These are phyloP conservation scores for Persicaria tinctoria DNA, from an alignment of 148 eudicot species.

Conservation along the genomic window DNA sequence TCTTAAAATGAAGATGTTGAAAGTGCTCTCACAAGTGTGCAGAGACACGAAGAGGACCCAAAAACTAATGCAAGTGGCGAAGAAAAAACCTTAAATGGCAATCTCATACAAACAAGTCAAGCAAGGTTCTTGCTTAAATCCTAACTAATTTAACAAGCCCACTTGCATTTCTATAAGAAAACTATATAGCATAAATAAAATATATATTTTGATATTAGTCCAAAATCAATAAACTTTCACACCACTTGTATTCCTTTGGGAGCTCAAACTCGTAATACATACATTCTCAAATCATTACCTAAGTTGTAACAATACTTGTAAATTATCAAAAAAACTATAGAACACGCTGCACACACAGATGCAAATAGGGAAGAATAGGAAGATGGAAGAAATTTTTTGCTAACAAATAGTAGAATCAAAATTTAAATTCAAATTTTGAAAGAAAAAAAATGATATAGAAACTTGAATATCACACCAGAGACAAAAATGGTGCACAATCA, in stretches of 20 bases:
- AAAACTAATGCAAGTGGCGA: too few species aligned
- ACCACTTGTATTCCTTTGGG: background rate
- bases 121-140: too few species aligned
- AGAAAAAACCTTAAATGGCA: too few species aligned
- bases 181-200: too few species aligned
- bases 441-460: background rate
- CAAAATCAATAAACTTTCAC: background rate
- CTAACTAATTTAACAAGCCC: too few species aligned
- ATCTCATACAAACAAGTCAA: too few species aligned
- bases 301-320: background rate
- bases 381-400: background rate
- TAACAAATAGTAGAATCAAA: background rate
- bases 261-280: background rate
- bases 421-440: too few species aligned
- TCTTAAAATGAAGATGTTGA: too few species aligned
- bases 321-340: background rate
- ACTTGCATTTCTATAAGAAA: too few species aligned
- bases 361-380: background rate
- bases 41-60: too few species aligned
- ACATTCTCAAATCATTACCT: constrained; percentile 4
- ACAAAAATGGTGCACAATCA: constrained; percentile 10
- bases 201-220: background rate
- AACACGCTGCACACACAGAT: background rate
- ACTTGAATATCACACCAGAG: constrained; percentile 1
- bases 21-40: too few species aligned